Base-by-base conservation (phyloP, 192 early-diverging fungal genomes). In the Coemansia sp. region DNA sequence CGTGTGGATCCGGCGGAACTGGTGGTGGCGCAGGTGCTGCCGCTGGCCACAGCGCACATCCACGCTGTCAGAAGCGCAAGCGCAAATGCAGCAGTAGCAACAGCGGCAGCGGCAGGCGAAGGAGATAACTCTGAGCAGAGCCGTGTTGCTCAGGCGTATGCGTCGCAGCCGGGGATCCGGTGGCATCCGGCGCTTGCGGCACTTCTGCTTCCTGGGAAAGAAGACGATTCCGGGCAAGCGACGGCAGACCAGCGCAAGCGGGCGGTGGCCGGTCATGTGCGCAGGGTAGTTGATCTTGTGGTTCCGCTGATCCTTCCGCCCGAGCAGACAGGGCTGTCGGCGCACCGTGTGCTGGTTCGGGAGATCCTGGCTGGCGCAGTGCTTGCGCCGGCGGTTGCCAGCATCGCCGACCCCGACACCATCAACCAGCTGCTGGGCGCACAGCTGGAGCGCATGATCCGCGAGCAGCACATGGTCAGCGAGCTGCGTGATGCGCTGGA, bases 341-440 rank as follows among this genome's bases (percentile, higher is more conserved):
- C 89, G 16, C 82, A 94, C 54, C 65, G 79, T 11, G 69, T 88
- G 26, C 60, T 97, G 13, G 66, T 96, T 4, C 77, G 93, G 11
- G 96, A 98, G 71, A 73, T 98, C 9, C 61, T 95, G 10, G 80
- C 83, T 1, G 87, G 89, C 11, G 83, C 88, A 0, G 72, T 97
- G 8, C 48, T 98, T 8, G 83, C 86, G 32, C 92, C 93, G 1
- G 54, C 91, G 0, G 65, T 95, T 26, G 75, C 88, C 16, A 83
- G 85, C 41, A 43, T 96, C 36, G 81, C 89, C 0, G 95, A 97
- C 49, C 91, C 95, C 1, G 94, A 97, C 73, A 96, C 88, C 46
- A 89, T 91, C 85, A 96, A 97, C 74, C 88, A 93, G 65, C 84
- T 87, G 15, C 73, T 96, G n/a, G 90, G 91, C 41, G 66, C 76